Conservation (phyloP, 2,329 filamentous ascomycete species). For the Trichophaea hybrida region DNA sequence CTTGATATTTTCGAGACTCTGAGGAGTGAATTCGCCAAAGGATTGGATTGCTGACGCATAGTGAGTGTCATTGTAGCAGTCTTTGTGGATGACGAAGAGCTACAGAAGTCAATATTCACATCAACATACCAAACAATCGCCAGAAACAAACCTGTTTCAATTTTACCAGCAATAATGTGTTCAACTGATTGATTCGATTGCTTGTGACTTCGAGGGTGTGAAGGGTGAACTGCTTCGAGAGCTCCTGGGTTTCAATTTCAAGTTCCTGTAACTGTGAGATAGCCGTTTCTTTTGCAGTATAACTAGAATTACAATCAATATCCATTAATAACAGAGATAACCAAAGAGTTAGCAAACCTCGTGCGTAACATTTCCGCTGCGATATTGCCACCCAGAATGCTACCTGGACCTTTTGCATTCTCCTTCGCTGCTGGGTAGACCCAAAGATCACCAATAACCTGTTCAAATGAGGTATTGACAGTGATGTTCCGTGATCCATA, state of each 20-base stretch:
- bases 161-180: neutral
- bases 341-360: slow-evolving; percentile 8
- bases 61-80: neutral
- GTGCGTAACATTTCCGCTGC: slow-evolving; percentile 5
- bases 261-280: slow-evolving; percentile 17
- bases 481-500: neutral
- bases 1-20: neutral
- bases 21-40: neutral
- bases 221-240: slow-evolving; percentile 17
- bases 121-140: neutral
- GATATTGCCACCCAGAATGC: slow-evolving; percentile 16
- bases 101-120: neutral
- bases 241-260: slow-evolving; percentile 12
- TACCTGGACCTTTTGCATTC: slow-evolving; percentile 1
- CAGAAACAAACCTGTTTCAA: neutral
- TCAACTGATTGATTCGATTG: neutral
- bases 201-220: slow-evolving; percentile 11
- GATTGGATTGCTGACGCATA: neutral
- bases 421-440: slow-evolving; percentile 9
- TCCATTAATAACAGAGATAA: neutral
- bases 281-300: slow-evolving; percentile 13
- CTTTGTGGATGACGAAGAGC: neutral
- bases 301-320: slow-evolving; percentile 3
- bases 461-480: slow-evolving; percentile 15
- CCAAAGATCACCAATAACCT: slow-evolving; percentile 17